Conservation (phyloP, 371 early-diverging fungal genomes). For the Umbelopsis sp. region DNA sequence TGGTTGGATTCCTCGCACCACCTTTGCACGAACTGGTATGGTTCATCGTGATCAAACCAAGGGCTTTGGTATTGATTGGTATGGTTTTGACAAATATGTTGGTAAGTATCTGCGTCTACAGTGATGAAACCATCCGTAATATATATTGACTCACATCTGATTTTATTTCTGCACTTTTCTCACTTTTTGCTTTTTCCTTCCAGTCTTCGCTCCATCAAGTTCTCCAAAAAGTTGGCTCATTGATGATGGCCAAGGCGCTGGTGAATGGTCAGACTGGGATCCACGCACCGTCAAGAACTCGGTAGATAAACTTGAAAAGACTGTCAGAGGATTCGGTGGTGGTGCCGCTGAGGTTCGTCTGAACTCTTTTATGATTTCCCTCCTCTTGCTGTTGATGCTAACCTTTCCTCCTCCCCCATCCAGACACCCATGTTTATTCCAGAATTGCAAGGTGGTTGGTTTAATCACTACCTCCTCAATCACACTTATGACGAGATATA, state of each 20-base stretch:
- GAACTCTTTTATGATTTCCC: neutral
- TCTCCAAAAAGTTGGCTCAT: conserved; percentile 60
- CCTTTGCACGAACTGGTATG: conserved; percentile 3
- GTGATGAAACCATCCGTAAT: too few species aligned
- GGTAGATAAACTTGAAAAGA: conserved; percentile 71
- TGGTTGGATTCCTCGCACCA: conserved; percentile 57
- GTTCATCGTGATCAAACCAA: conserved; percentile 18
- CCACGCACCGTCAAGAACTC: conserved; percentile 58
- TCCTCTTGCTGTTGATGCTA: neutral
- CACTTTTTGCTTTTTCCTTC: neutral
- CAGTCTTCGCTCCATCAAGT: conserved; percentile 69
- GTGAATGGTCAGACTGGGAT: conserved; percentile 67
- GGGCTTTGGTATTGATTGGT: conserved; percentile 77
- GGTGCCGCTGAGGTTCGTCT: conserved; percentile 59
- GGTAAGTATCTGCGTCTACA: conserved; percentile 39
- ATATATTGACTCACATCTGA: too few species aligned
- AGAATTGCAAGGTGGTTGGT: conserved; percentile 86
- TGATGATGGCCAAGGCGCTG: conserved; percentile 49
- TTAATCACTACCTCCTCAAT: conserved; percentile 70
- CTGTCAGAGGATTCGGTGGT: conserved; percentile 73
- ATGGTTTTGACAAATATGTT: conserved; percentile 83
- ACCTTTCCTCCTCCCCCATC: neutral
- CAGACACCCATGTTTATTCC: conserved; percentile 78
- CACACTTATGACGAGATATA: conserved; percentile 74
- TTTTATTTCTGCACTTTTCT: too few species aligned